A percentile compares a stretch with the other conserved stretches of the same genome.
These are phyloP conservation scores for Fennellomyces sp. DNA, from an alignment of 371 early-diverging fungal species.

Conservation along the genomic window DNA sequence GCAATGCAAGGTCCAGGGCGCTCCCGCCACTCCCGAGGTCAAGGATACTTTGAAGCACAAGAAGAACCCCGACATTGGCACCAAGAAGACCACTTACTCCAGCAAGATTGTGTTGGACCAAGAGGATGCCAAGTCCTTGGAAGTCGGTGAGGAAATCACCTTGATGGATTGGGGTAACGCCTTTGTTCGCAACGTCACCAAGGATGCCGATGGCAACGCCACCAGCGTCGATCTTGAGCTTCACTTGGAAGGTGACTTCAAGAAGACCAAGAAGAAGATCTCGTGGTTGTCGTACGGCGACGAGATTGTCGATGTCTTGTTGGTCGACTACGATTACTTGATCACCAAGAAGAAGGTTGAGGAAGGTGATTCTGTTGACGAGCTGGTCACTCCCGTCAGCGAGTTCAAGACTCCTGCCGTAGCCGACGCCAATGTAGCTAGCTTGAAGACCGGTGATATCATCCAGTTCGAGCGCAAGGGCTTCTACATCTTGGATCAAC, in stretches of 20 bases:
- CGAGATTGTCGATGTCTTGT: slow-evolving; percentile 63
- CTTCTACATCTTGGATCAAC: slow-evolving; percentile 90
- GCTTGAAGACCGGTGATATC: slow-evolving; percentile 75
- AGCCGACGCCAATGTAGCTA: slow-evolving; percentile 74
- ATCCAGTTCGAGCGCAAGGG: slow-evolving; percentile 99
- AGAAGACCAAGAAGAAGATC: slow-evolving; percentile 99
- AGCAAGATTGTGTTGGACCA: slow-evolving; percentile 85
- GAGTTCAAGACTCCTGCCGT: slow-evolving; percentile 75
- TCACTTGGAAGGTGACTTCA: slow-evolving; percentile 96
- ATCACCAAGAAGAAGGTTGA: slow-evolving; percentile 98
- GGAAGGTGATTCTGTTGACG: slow-evolving; percentile 88
- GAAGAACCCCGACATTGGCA: slow-evolving; percentile 95
- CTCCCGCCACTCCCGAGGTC: slow-evolving; percentile 53
- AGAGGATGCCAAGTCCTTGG: slow-evolving; percentile 87
- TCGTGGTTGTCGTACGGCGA: slow-evolving; percentile 91
- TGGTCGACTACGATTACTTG: slow-evolving; percentile 94
- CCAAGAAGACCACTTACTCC: slow-evolving; percentile 84
- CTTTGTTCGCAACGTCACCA: slow-evolving; percentile 72
- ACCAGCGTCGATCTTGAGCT: slow-evolving; percentile 63
- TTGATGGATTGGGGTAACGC: slow-evolving; percentile 99
- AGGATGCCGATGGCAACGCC: slow-evolving; percentile 60
- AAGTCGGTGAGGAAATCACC: slow-evolving; percentile 93
- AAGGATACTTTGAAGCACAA: slow-evolving; percentile 89
- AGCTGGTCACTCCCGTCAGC: slow-evolving; percentile 88
- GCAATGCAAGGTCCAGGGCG: slow-evolving; percentile 68